Evolutionary conservation across 78 protist genomes (phyloP).

Genomic region (Dictyostelium capitatum): DNA sequence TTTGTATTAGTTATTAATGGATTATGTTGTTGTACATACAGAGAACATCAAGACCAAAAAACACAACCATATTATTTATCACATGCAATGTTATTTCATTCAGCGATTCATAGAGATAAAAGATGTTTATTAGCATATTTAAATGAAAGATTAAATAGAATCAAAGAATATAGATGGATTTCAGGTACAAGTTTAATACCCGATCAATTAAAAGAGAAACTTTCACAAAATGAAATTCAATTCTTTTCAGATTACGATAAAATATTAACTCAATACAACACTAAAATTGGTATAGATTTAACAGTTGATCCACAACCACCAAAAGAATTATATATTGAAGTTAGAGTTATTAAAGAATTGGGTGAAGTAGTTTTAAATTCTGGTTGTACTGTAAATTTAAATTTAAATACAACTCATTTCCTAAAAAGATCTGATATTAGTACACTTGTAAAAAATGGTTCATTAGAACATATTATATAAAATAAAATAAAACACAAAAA

Average conservation of each 20-base stretch:
- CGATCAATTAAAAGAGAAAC: constrained; percentile 20
- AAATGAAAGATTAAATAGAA: constrained; percentile 70
- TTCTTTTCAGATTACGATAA: constrained; percentile 61
- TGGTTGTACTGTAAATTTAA: constrained; percentile 59
- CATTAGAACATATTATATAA: constrained; percentile 67
- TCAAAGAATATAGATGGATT: constrained; percentile 78
- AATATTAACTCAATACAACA: constrained; percentile 36
- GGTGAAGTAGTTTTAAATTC: constrained; percentile 72
- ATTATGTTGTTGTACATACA: too few species aligned
- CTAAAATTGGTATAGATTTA: constrained; percentile 42
- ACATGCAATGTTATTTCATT: constrained; percentile 26
- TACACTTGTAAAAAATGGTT: constrained; percentile 40
- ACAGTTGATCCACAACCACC: constrained; percentile 65
- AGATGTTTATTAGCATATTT: constrained; percentile 71
- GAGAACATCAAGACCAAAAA: constrained; percentile 38
- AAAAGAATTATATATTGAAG: constrained; percentile 67
- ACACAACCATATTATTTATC: constrained; percentile 10
- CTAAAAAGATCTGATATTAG: constrained; percentile 65
- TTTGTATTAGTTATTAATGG: too few species aligned
- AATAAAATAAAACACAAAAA: not conserved
- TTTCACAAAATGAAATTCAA: constrained; percentile 47
- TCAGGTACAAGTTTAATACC: constrained; percentile 42
- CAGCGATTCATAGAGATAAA: constrained; percentile 28
- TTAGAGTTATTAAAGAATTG: constrained; percentile 69
- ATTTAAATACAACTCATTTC: constrained; percentile 67